Evolutionary conservation across 2,329 filamentous ascomycete genomes (phyloP).

Genomic region (Cadophora gregata): DNA sequence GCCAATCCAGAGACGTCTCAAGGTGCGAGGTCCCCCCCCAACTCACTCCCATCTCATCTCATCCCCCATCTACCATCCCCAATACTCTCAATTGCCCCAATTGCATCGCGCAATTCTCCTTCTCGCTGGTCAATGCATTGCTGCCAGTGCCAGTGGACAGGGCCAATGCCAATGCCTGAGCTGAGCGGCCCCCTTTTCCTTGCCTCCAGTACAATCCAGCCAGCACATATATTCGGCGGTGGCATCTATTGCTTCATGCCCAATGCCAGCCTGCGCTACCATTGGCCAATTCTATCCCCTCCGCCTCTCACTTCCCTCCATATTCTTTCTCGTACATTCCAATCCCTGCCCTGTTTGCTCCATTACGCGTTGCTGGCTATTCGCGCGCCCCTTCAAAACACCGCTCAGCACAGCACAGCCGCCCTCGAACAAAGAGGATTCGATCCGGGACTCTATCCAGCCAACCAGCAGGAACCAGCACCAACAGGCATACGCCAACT

Average conservation of each 20-base stretch:
- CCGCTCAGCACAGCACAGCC: slow-evolving; percentile 16
- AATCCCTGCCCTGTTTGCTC: neutral
- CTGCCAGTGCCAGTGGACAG: neutral
- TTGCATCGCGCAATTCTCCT: neutral
- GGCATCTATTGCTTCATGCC: slow-evolving; percentile 10
- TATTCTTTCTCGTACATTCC: slow-evolving; percentile 15
- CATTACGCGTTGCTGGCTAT: slow-evolving; percentile 19
- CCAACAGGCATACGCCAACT: slow-evolving; percentile 17
- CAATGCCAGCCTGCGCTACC: slow-evolving; percentile 4
- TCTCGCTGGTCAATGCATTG: neutral
- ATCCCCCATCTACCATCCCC: neutral
- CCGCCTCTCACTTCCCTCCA: neutral
- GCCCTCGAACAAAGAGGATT: slow-evolving; percentile 15
- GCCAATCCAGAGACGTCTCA: slow-evolving; percentile 14
- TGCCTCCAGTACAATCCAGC: neutral
- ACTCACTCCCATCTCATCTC: neutral
- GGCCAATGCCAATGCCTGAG: neutral
- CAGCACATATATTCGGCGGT: neutral
- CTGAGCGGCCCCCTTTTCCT: neutral
- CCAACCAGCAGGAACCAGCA: slow-evolving; percentile 11
- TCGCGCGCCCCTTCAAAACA: slow-evolving; percentile 19
- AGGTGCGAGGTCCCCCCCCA: slow-evolving; percentile 3
- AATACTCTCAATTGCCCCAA: slow-evolving; percentile 13
- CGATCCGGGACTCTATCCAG: slow-evolving; percentile 11
- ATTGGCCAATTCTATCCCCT: slow-evolving; percentile 16